A percentile compares a stretch with the other conserved stretches of the same genome.
Evolutionary conservation across 176 grass and related monocot species (phyloP).

Genomic region (Zoysia japonica): DNA sequence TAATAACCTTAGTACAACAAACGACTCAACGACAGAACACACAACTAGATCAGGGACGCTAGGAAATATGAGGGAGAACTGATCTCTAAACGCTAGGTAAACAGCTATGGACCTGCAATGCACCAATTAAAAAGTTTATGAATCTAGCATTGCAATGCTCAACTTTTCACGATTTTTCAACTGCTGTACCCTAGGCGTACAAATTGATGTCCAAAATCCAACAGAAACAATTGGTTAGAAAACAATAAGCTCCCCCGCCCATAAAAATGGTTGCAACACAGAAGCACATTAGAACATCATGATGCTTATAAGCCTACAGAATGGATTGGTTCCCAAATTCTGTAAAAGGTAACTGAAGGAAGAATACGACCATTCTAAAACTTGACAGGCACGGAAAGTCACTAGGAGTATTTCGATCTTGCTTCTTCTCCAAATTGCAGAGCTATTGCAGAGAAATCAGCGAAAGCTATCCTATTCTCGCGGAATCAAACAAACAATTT

Average conservation of each 20-base stretch:
- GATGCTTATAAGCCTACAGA: neutral
- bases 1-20: neutral
- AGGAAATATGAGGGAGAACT: constrained; percentile 14
- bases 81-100: no score
- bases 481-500: neutral
- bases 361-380: neutral
- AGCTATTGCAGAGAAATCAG: neutral
- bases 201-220: no score
- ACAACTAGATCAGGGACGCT: neutral
- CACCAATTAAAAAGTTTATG: no score
- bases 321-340: neutral
- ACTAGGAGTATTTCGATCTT: neutral
- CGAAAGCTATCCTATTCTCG: neutral
- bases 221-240: neutral
- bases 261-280: neutral
- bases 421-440: neutral
- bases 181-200: no score
- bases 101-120: no score
- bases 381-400: neutral
- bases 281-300: neutral
- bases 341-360: neutral
- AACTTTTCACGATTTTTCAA: no score
- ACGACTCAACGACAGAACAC: neutral
- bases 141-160: no score
- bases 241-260: neutral